Percentiles rank a stretch among this genome's conserved stretches.
phyloP scores from a whole-genome alignment of 306 rosid genomes.

The Cucurbita maxima region DNA sequence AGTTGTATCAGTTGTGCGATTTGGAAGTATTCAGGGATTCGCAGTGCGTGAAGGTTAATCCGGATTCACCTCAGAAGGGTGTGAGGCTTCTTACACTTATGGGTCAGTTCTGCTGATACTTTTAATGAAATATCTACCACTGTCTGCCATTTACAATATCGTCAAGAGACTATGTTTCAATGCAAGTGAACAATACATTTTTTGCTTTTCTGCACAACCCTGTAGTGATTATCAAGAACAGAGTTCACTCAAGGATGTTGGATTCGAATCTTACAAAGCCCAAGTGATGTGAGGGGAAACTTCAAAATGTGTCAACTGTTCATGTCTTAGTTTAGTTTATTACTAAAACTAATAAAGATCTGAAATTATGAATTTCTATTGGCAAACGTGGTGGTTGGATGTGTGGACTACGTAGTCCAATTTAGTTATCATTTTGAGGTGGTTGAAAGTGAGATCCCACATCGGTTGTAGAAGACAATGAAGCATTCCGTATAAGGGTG shows the following conservation, averaged over 20 bases:
- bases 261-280: not conserved
- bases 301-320: not conserved
- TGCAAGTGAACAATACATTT: too few relatives aligned
- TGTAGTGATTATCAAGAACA: not conserved
- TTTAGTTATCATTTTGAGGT: not conserved
- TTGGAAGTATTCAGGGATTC: slow-evolving; percentile 46
- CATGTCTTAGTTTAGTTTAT: not conserved
- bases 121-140: too few relatives aligned
- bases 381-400: not conserved
- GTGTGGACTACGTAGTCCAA: not conserved
- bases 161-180: not conserved
- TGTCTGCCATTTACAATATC: not conserved
- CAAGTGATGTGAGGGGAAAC: not conserved
- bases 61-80: slow-evolving; percentile 95
- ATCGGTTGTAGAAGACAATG: too few relatives aligned
- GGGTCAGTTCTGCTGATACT: slow-evolving; percentile 27
- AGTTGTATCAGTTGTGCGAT: slow-evolving; percentile 40
- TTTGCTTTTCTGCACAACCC: not conserved
- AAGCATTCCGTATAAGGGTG: too few relatives aligned
- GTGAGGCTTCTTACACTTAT: slow-evolving; percentile 83
- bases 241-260: not conserved
- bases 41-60: slow-evolving; percentile 81
- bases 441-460: not conserved
- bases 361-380: not conserved
- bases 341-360: not conserved